Evolutionary conservation across 2,329 filamentous ascomycete genomes (phyloP).

Genomic region (Acrocalymma vagum): DNA sequence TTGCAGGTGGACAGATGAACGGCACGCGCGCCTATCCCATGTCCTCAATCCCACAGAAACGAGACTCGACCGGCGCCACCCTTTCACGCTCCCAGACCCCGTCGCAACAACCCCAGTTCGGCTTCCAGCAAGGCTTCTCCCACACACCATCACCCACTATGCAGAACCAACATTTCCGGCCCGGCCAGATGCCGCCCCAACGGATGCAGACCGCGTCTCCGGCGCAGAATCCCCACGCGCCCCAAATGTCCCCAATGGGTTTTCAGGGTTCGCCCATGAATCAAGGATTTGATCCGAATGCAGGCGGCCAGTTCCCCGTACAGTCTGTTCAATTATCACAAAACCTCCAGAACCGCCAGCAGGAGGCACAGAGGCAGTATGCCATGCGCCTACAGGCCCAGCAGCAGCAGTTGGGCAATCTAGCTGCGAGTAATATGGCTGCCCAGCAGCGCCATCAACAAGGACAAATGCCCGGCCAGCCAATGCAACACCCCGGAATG

Average conservation of each 20-base stretch:
- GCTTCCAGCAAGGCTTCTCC: constrained; percentile 77
- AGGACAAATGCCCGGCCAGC: constrained; percentile 47
- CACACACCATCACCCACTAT: constrained; percentile 96
- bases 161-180: constrained; percentile 77
- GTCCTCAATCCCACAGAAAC: constrained; percentile 92
- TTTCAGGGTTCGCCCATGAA: constrained; percentile 46
- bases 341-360: constrained; percentile 59
- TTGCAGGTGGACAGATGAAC: constrained; percentile 63
- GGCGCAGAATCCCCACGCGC: constrained; percentile 74
- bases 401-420: constrained; percentile 62
- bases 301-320: constrained; percentile 54
- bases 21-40: constrained; percentile 85
- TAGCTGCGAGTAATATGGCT: constrained; percentile 49
- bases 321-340: constrained; percentile 58
- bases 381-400: constrained; percentile 79
- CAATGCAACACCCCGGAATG: constrained; percentile 44
- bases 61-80: constrained; percentile 85
- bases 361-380: constrained; percentile 79
- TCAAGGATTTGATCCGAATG: constrained; percentile 51
- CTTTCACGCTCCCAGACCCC: constrained; percentile 95
- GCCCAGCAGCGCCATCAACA: constrained; percentile 47
- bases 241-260: constrained; percentile 50
- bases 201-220: constrained; percentile 91
- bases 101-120: constrained; percentile 71
- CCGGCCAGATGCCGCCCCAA: constrained; percentile 60